phyloP scores from a whole-genome alignment of 2,329 filamentous ascomycete species.

The Calonectria fujianensis region DNA sequence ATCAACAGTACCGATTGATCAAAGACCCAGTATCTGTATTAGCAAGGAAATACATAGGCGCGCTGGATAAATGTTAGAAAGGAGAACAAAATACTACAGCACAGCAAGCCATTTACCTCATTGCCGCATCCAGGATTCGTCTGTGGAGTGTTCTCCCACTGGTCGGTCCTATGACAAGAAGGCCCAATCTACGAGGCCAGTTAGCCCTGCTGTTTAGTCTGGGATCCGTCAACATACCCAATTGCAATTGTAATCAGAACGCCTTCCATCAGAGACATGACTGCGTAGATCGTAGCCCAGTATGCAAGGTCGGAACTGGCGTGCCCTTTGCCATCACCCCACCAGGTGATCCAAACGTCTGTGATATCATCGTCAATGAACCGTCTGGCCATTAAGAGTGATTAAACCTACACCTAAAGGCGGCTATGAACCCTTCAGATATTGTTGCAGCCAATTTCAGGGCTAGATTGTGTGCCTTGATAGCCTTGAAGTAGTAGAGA shows the following conservation, averaged over 20 bases:
- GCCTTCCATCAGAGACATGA: constrained; percentile 52
- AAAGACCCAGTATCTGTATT: constrained; percentile 55
- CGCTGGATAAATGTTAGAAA: constrained; percentile 41
- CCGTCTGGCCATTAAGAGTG: accelerated
- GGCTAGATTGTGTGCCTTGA: constrained; percentile 47
- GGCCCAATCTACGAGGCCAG: constrained; percentile 45
- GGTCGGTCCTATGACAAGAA: constrained; percentile 53
- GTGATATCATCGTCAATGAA: not conserved
- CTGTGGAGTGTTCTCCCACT: constrained; percentile 53
- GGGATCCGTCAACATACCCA: constrained; percentile 44
- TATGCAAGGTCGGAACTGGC: constrained; percentile 53
- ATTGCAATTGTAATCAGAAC: constrained; percentile 53
- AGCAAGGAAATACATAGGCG: constrained; percentile 54
- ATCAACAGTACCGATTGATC: constrained; percentile 53
- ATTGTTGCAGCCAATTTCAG: constrained; percentile 45
- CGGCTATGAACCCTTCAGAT: constrained; percentile 44
- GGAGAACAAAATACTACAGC: accelerated
- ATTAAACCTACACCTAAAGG: constrained; percentile 53
- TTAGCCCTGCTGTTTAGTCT: constrained; percentile 35
- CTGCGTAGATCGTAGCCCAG: constrained; percentile 56
- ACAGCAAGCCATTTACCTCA: constrained; percentile 45
- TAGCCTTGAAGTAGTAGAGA: constrained; percentile 55
- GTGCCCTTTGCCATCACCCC: constrained; percentile 56
- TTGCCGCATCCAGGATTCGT: constrained; percentile 52
- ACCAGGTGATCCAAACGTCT: constrained; percentile 59